Percentiles rank a stretch among this genome's conserved stretches.
Evolutionary conservation across 345 rosid species (phyloP).

Genomic region (Salix brachista): DNA sequence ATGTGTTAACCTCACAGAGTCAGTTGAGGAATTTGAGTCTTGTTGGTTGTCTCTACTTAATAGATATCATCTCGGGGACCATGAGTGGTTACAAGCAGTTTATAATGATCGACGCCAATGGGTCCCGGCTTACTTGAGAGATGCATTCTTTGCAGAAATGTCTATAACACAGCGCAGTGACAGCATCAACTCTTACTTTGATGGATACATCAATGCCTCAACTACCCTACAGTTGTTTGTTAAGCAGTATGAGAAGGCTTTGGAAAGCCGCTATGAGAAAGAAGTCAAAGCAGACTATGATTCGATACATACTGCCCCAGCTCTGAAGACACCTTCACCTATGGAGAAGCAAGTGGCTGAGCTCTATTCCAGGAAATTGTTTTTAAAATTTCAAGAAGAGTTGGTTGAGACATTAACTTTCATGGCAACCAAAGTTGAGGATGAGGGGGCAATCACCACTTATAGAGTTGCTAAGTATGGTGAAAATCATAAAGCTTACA

Average conservation of each 20-base stretch:
- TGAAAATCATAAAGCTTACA: slow-evolving; percentile 43
- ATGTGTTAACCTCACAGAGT: slow-evolving; percentile 41
- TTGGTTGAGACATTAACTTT: slow-evolving; percentile 42
- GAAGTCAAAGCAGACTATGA: slow-evolving; percentile 51
- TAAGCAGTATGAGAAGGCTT: slow-evolving; percentile 43
- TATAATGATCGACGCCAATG: slow-evolving; percentile 47
- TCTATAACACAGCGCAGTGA: slow-evolving; percentile 49
- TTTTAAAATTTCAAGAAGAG: slow-evolving; percentile 46
- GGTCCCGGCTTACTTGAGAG: slow-evolving; percentile 53
- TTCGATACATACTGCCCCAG: slow-evolving; percentile 36
- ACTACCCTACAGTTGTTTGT: slow-evolving; percentile 43
- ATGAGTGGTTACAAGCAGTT: slow-evolving; percentile 53
- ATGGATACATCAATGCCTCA: slow-evolving; percentile 56
- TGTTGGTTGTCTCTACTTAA: slow-evolving; percentile 41
- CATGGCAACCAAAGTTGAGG: slow-evolving; percentile 40
- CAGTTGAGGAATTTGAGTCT: slow-evolving; percentile 44
- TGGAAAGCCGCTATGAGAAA: slow-evolving; percentile 40
- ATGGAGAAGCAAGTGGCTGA: slow-evolving; percentile 54
- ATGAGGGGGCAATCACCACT: slow-evolving; percentile 25
- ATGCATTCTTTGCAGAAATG: slow-evolving; percentile 54
- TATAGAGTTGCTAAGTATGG: slow-evolving; percentile 52
- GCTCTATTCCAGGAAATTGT: slow-evolving; percentile 40
- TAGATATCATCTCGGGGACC: slow-evolving; percentile 42
- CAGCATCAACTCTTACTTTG: slow-evolving; percentile 57
- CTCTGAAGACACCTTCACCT: slow-evolving; percentile 46